Percentiles rank a stretch among this genome's conserved stretches.
Conservation (phyloP, 305 asterid species). For the Solanum hybrid region DNA sequence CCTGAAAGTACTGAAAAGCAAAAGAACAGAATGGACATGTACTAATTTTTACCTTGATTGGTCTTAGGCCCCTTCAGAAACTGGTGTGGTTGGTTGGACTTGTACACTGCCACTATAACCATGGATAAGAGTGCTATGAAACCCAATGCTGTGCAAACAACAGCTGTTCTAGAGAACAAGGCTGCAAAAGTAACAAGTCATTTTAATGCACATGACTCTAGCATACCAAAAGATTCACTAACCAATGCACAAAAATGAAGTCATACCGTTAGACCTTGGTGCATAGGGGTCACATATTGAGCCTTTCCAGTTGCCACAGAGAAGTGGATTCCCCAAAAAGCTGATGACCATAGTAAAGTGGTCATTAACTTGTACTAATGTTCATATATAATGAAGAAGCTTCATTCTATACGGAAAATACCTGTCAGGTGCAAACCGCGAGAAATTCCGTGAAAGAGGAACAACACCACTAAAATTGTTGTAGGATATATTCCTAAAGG, state of each 20-base stretch:
- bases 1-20: neutral
- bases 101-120: constrained; percentile 68
- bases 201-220: neutral
- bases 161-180: constrained; percentile 55
- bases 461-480: constrained; percentile 79
- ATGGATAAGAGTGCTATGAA: constrained; percentile 53
- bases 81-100: constrained; percentile 46
- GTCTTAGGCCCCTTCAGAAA: constrained; percentile 46
- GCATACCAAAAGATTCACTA: neutral
- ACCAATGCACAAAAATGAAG: neutral
- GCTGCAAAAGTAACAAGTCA: constrained; percentile 28
- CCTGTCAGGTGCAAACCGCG: constrained; percentile 85
- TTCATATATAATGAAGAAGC: neutral
- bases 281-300: constrained; percentile 69
- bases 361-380: neutral
- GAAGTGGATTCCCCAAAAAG: constrained; percentile 66
- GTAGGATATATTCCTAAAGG: constrained; percentile 63
- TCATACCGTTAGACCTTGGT: constrained; percentile 53
- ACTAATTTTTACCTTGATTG: constrained; percentile 32
- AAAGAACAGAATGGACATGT: neutral
- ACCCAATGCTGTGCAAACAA: constrained; percentile 62
- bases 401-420: constrained; percentile 7
- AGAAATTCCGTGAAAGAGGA: constrained; percentile 68
- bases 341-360: constrained; percentile 26
- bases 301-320: constrained; percentile 92